phyloP scores from a whole-genome alignment of 2,329 filamentous ascomycete species.

The Madurella fahalii region DNA sequence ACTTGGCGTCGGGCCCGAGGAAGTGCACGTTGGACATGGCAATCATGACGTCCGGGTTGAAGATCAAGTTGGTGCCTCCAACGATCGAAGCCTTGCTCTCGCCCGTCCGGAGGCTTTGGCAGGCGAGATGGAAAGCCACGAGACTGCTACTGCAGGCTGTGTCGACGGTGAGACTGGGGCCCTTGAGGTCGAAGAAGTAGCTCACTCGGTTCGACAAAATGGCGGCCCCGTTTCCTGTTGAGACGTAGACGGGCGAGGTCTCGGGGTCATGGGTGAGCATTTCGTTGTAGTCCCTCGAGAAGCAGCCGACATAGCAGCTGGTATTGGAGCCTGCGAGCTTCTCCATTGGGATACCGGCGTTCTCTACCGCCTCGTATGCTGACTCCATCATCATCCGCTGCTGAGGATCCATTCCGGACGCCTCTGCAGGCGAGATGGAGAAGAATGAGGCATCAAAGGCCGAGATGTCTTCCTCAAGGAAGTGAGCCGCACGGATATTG shows the following conservation, averaged over 20 bases:
- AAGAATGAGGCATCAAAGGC: slow-evolving; percentile 41
- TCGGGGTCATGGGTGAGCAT: slow-evolving; percentile 29
- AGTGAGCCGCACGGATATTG: too few relatives aligned
- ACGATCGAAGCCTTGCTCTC: slow-evolving; percentile 32
- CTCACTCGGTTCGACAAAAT: slow-evolving; percentile 31
- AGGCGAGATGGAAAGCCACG: slow-evolving; percentile 37
- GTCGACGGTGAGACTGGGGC: slow-evolving; percentile 33
- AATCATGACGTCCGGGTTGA: slow-evolving; percentile 20
- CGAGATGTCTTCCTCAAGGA: too few relatives aligned
- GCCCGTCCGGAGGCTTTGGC: slow-evolving; percentile 25
- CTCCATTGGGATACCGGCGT: slow-evolving; percentile 16
- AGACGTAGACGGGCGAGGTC: slow-evolving; percentile 25
- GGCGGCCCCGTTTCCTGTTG: slow-evolving; percentile 32
- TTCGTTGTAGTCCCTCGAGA: slow-evolving; percentile 25
- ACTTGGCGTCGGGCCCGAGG: not conserved
- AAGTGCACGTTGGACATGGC: slow-evolving; percentile 27
- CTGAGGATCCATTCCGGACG: slow-evolving; percentile 40
- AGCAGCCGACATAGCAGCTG: slow-evolving; percentile 31
- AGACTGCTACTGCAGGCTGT: slow-evolving; percentile 36
- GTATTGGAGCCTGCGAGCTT: slow-evolving; percentile 33
- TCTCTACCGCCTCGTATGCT: slow-evolving; percentile 39
- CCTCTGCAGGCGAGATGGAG: slow-evolving; percentile 36
- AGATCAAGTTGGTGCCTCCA: slow-evolving; percentile 32
- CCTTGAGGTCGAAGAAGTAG: slow-evolving; percentile 36
- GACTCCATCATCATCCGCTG: slow-evolving; percentile 39